These are phyloP conservation scores for Globisporangium yorkense DNA, from an alignment of 352 stramenopile genomes.

Conservation along the genomic window DNA sequence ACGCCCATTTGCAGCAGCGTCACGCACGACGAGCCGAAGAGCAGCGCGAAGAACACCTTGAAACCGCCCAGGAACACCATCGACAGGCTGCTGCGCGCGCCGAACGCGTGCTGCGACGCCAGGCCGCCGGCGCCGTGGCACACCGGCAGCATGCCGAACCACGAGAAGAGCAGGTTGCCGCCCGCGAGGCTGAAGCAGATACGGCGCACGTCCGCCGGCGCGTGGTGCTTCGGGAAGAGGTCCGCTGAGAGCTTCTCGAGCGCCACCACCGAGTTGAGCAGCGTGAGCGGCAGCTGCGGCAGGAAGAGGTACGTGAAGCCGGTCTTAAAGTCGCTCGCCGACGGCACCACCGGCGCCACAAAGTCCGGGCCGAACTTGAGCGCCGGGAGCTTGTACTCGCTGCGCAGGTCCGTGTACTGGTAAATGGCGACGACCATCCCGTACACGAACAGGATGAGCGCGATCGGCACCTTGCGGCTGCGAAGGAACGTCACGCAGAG, in stretches of 20 bases:
- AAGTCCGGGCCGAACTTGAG: slow-evolving; percentile 56
- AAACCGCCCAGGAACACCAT: slow-evolving; percentile 86
- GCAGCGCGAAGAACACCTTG: slow-evolving; percentile 89
- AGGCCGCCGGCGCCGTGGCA: slow-evolving; percentile 92
- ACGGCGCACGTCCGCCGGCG: slow-evolving; percentile 48
- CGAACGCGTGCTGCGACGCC: slow-evolving; percentile 90
- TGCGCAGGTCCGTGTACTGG: slow-evolving; percentile 39
- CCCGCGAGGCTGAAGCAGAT: slow-evolving; percentile 64
- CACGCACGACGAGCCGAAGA: slow-evolving; percentile 80
- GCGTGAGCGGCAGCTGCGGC: slow-evolving; percentile 89
- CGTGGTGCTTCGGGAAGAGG: slow-evolving; percentile 82
- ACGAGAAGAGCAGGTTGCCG: slow-evolving; percentile 84
- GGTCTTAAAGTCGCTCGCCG: slow-evolving; percentile 42
- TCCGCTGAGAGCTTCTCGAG: slow-evolving; percentile 85
- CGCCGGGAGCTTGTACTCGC: slow-evolving; percentile 45
- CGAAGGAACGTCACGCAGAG: slow-evolving; percentile 72
- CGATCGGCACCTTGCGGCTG: slow-evolving; percentile 53
- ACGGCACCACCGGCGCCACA: slow-evolving; percentile 44
- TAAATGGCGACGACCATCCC: slow-evolving; percentile 61
- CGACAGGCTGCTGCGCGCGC: slow-evolving; percentile 84
- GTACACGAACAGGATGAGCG: slow-evolving; percentile 63
- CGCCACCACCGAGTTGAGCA: slow-evolving; percentile 91
- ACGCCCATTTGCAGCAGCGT: slow-evolving; percentile 46
- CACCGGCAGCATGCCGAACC: slow-evolving; percentile 89
- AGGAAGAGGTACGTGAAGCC: slow-evolving; percentile 87